Percentiles rank a stretch among this genome's conserved stretches.
These are phyloP conservation scores for Russula sp. DNA, from an alignment of 768 basidiomycete species.

Conservation along the genomic window DNA sequence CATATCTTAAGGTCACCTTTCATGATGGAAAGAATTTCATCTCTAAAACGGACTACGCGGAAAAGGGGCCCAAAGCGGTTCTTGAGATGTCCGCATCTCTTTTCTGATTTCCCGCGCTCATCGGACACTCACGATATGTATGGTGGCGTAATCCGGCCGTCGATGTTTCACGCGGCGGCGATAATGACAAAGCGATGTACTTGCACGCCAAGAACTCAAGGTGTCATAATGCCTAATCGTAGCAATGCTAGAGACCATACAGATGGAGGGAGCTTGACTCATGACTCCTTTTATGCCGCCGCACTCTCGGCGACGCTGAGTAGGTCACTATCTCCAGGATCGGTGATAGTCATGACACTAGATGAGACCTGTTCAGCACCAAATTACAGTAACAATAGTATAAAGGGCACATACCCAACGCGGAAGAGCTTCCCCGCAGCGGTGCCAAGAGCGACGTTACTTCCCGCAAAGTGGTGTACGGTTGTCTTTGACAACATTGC, in stretches of 20 bases:
- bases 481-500: slow-evolving; percentile 99
- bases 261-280: slow-evolving; percentile 2
- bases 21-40: slow-evolving; percentile 70
- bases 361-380: background rate
- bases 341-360: slow-evolving; percentile 95
- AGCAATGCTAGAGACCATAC: slow-evolving; percentile 19
- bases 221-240: slow-evolving; percentile 19
- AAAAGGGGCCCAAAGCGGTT: slow-evolving; percentile 63
- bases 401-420: slow-evolving; percentile 60
- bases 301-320: slow-evolving; percentile 76
- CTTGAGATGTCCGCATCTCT: slow-evolving; percentile 73
- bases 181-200: background rate
- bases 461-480: slow-evolving; percentile 96
- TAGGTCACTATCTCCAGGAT: slow-evolving; percentile 95
- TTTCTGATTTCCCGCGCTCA: slow-evolving; percentile 34
- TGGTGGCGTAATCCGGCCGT: background rate
- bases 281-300: slow-evolving; percentile 41
- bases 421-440: slow-evolving; percentile 99
- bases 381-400: background rate
- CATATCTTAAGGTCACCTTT: slow-evolving; percentile 55
- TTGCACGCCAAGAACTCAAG: background rate
- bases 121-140: background rate
- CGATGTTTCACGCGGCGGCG: background rate
- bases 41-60: slow-evolving; percentile 70
- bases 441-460: slow-evolving; percentile 96